phyloP scores from a whole-genome alignment of 2,329 filamentous ascomycete species.

The Alternaria panax region DNA sequence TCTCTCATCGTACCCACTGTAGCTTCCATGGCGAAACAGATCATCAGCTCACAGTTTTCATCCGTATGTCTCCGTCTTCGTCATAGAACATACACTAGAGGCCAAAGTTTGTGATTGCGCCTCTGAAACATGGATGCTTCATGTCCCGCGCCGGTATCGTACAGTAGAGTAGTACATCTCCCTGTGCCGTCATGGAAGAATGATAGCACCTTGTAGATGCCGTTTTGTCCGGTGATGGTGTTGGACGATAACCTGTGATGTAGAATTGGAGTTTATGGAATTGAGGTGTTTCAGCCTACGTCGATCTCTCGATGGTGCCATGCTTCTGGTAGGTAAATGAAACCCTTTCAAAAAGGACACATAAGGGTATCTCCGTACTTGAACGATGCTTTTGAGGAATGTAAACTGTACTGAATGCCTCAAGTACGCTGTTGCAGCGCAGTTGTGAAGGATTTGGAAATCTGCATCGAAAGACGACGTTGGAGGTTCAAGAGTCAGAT shows the following conservation, averaged over 20 bases:
- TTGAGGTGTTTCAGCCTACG: neutral
- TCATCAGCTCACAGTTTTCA: neutral
- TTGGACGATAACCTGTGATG: neutral
- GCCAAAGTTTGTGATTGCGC: neutral
- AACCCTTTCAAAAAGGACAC: neutral
- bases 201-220: neutral
- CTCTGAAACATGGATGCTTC: neutral
- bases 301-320: neutral
- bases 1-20: neutral
- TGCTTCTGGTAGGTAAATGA: neutral
- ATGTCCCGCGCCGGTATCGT: neutral
- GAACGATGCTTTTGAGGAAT: neutral
- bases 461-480: neutral
- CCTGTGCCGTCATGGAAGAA: neutral
- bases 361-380: neutral
- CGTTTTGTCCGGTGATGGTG: neutral
- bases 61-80: neutral
- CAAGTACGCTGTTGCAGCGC: neutral
- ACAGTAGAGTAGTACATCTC: neutral
- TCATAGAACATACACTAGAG: neutral
- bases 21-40: neutral
- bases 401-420: neutral
- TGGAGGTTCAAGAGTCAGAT: neutral
- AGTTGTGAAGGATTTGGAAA: neutral
- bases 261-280: neutral